Conservation (phyloP, 352 stramenopile genomes). For the Phytophthora pini region DNA sequence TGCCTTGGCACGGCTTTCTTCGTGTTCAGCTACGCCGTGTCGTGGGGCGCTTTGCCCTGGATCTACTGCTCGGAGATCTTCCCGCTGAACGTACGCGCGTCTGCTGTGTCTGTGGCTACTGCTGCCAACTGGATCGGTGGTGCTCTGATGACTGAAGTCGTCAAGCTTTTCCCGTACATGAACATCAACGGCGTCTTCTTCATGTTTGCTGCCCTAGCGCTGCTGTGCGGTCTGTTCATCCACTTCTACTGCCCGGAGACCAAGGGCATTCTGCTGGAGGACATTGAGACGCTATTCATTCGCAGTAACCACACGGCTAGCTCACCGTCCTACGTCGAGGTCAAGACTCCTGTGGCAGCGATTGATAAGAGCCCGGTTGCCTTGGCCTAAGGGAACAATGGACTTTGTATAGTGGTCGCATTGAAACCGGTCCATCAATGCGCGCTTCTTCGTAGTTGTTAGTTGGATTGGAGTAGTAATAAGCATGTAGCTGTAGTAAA, state of each 20-base stretch:
- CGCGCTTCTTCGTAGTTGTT: neutral
- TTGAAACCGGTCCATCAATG: constrained; percentile 2
- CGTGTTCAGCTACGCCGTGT: constrained; percentile 44
- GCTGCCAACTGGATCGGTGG: constrained; percentile 53
- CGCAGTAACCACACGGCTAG: constrained; percentile 25
- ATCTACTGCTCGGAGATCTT: constrained; percentile 68
- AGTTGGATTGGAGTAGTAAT: constrained; percentile 17
- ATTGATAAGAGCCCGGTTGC: constrained; percentile 18
- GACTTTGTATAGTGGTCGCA: constrained; percentile 20
- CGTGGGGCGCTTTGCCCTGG: constrained; percentile 49
- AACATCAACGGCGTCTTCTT: constrained; percentile 42
- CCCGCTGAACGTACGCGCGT: constrained; percentile 52
- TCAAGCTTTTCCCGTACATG: constrained; percentile 35
- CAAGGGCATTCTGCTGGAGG: constrained; percentile 37
- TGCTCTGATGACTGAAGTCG: constrained; percentile 42
- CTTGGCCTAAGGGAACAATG: constrained; percentile 18
- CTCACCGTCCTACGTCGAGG: constrained; percentile 35
- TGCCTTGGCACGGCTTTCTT: constrained; percentile 46
- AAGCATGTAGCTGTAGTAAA: constrained; percentile 24
- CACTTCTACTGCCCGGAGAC: constrained; percentile 39
- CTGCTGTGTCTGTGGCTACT: constrained; percentile 46
- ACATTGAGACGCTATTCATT: constrained; percentile 35
- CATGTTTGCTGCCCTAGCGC: constrained; percentile 24
- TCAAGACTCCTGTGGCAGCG: constrained; percentile 28
- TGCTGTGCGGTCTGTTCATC: constrained; percentile 23